Evolutionary conservation across 2,329 filamentous ascomycete species (phyloP), one percentile per base, ranked within the genome.

Genomic region (Xylaria sp.): DNA sequence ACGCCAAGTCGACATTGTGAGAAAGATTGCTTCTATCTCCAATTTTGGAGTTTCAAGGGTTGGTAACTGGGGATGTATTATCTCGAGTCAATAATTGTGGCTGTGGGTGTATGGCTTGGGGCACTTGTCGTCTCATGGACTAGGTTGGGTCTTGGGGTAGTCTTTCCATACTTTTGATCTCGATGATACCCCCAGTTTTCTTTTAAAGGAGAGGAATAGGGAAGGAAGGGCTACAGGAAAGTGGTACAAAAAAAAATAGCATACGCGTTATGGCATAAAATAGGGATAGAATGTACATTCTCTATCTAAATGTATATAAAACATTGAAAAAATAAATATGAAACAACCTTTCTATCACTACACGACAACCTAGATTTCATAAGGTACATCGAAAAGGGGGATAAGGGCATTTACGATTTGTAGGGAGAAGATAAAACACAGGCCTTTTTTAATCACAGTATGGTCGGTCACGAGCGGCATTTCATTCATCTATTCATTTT

Each of bases 111-210:
- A 18, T 33, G 46, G 25, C 39, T 59, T 31, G 55, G 20, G 54
- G 49, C 41, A 3, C 9, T 23, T 9, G 18, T 56, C 23, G 10
- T 52, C 41, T 48, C 31, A 48, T 7, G 36, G 39, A 49, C 36
- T 46, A 10, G 41, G 43, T 60, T 67, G 59, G 52, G 59, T 56
- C 36, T 62, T 59, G n/a, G 58, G 55, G 58, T 20, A 31, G 43
- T 51, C 28, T 58, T 25, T 25, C 18, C n/a, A 58, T 12, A 52
- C 39, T 31, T 64, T 51, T 41, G 9, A 57, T n/a, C 23, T 54
- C 57, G 31, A 61, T 64, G 60, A 70, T 70, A 70, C 64, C 64
- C 67, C 55, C 15, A 28, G 15, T 46, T 60, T 59, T 61, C n/a
- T 20, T 31, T 28, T 31, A 12, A 23, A 23, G 43, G 46, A 18